Percentiles rank a stretch among this genome's conserved stretches.
These are phyloP conservation scores for Aurantiochytrium sp. DNA, from an alignment of 108 stramenopile species.

Conservation along the genomic window DNA sequence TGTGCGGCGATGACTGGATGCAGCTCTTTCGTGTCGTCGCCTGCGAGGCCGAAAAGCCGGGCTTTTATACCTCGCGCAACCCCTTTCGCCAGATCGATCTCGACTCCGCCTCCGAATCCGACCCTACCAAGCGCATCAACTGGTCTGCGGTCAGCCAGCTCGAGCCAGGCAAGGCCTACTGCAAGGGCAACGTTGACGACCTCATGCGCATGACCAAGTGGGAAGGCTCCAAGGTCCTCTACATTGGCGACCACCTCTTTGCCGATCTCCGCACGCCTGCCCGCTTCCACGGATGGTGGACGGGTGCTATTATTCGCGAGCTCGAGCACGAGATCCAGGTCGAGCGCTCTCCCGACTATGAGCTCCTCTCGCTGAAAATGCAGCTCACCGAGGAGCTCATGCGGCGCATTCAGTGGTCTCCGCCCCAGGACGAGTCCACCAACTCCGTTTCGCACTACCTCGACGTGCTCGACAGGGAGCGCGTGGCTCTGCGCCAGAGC, in stretches of 20 bases:
- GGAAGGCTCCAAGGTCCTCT: conserved; percentile 71
- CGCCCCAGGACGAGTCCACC: background rate
- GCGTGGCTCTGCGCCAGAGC: conserved; percentile 7
- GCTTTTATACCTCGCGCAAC: conserved; percentile 78
- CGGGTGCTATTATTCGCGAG: conserved; percentile 53
- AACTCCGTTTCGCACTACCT: conserved; percentile 30
- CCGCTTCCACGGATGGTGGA: conserved; percentile 51
- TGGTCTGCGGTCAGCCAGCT: conserved; percentile 44
- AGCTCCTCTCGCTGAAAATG: background rate
- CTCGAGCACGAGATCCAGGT: conserved; percentile 50
- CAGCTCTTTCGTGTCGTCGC: conserved; percentile 75
- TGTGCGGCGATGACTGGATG: conserved; percentile 81
- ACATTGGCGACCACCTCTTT: conserved; percentile 91
- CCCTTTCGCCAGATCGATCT: conserved; percentile 67
- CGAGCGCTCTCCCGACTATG: conserved; percentile 40
- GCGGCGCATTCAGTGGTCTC: conserved; percentile 34
- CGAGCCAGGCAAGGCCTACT: conserved; percentile 42
- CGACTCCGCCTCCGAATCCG: background rate
- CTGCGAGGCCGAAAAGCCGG: conserved; percentile 78
- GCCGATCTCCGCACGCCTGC: conserved; percentile 69
- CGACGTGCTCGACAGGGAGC: conserved; percentile 37
- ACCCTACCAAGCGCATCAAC: conserved; percentile 34
- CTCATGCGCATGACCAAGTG: conserved; percentile 43
- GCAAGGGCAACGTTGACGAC: conserved; percentile 44
- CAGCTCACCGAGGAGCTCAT: conserved; percentile 36